These are phyloP conservation scores for Candida ficus DNA, from an alignment of 805 yeast species.

Conservation along the genomic window DNA sequence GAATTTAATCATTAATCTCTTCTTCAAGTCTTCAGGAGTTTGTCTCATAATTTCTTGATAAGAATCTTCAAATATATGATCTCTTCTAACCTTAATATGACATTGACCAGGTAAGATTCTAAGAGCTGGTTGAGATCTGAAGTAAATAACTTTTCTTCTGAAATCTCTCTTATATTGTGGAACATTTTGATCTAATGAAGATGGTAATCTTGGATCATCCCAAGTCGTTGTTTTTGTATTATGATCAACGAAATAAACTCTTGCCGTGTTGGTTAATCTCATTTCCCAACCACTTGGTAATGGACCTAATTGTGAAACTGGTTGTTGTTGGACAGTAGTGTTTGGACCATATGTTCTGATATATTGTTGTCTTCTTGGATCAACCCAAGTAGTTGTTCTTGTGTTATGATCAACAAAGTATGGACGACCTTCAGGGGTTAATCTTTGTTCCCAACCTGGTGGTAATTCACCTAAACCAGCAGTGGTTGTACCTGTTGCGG, in stretches of 20 bases:
- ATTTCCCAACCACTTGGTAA: slow-evolving; percentile 99
- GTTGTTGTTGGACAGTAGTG: slow-evolving; percentile 95
- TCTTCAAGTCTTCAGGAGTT: slow-evolving; percentile 96
- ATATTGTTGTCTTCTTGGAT: slow-evolving; percentile 97
- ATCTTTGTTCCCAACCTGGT: slow-evolving; percentile 98
- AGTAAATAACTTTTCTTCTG: slow-evolving; percentile 93
- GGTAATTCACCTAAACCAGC: slow-evolving; percentile 97
- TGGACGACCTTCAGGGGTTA: slow-evolving; percentile 97
- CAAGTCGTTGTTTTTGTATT: slow-evolving; percentile 98
- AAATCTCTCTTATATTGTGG: slow-evolving; percentile 99
- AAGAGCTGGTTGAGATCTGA: slow-evolving; percentile 96
- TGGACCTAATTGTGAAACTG: slow-evolving; percentile 96
- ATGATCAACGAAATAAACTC: slow-evolving; percentile 98
- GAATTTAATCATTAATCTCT: slow-evolving; percentile 94
- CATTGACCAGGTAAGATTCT: slow-evolving; percentile 98
- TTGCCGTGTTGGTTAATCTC: slow-evolving; percentile 97
- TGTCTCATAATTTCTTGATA: slow-evolving; percentile 99
- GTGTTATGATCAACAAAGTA: slow-evolving; percentile 98
- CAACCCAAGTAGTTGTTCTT: slow-evolving; percentile 99
- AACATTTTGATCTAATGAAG: slow-evolving; percentile 94
- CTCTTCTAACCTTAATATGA: slow-evolving; percentile 95
- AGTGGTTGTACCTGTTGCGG: slow-evolving; percentile 77
- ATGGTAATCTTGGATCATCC: slow-evolving; percentile 99
- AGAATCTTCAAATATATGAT: slow-evolving; percentile 93
- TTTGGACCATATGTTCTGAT: slow-evolving; percentile 89